Conservation (phyloP, 306 rosid species). For the Cucurbita argyrosperma region DNA sequence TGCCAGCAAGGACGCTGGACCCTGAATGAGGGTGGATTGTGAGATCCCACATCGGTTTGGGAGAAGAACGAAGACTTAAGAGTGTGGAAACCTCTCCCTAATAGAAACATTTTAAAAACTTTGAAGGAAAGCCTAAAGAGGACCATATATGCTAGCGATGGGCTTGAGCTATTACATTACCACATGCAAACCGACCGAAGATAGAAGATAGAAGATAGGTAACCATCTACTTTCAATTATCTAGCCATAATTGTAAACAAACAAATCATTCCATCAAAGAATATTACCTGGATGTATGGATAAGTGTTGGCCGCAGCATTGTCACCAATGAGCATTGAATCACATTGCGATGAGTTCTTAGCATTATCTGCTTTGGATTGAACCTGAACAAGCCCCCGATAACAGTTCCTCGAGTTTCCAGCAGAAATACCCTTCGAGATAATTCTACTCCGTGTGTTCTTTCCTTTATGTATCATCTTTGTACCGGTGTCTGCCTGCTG, state of each 20-base stretch:
- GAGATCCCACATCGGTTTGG: too few relatives aligned
- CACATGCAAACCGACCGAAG: not conserved
- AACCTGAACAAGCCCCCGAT: slow-evolving; percentile 87
- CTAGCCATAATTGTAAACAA: not conserved
- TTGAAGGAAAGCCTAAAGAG: too few relatives aligned
- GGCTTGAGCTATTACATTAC: not conserved
- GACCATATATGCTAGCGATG: not conserved
- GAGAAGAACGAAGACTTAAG: too few relatives aligned
- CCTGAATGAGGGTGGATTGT: too few relatives aligned
- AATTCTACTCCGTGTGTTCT: slow-evolving; percentile 78
- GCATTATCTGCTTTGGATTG: slow-evolving; percentile 80
- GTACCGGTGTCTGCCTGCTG: slow-evolving; percentile 94
- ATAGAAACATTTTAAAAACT: too few relatives aligned
- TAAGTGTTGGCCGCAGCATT: slow-evolving; percentile 84
- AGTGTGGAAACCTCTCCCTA: too few relatives aligned
- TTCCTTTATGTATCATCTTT: slow-evolving; percentile 93
- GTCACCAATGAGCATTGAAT: slow-evolving; percentile 94
- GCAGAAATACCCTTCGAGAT: slow-evolving; percentile 86
- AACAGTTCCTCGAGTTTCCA: slow-evolving; percentile 77
- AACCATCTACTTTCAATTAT: not conserved
- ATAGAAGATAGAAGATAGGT: not conserved
- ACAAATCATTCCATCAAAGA: not conserved
- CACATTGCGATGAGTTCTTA: slow-evolving; percentile 76
- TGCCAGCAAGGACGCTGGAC: too few relatives aligned
- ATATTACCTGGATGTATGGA: slow-evolving; percentile 70